phyloP scores from a whole-genome alignment of 2,329 filamentous ascomycete species.

The Xylaria multiplex region DNA sequence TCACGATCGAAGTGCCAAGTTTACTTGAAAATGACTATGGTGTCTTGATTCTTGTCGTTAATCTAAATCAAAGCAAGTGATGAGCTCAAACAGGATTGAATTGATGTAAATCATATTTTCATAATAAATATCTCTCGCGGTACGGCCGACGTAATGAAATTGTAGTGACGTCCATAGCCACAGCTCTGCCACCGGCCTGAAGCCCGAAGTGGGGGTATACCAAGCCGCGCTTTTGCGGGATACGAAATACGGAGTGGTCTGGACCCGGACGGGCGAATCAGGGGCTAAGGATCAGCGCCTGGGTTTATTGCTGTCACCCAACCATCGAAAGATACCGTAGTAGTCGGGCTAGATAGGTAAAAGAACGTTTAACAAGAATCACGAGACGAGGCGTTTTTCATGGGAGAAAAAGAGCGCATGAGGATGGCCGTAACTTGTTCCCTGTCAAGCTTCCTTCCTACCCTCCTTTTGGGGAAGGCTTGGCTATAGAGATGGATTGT shows the following conservation, averaged over 20 bases:
- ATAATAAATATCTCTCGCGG: no score
- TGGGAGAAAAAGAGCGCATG: neutral
- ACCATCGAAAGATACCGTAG: neutral
- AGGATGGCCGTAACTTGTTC: neutral
- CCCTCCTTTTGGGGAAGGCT: no score
- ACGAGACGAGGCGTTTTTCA: slow-evolving; percentile 1
- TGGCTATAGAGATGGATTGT: neutral
- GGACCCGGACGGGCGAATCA: slow-evolving; percentile 18
- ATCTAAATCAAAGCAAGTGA: no score
- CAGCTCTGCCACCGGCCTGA: neutral
- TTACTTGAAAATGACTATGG: no score
- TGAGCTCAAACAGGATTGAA: no score
- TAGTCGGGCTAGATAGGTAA: neutral
- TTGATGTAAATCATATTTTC: no score
- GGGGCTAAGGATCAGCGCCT: slow-evolving; percentile 2
- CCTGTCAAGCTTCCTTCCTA: neutral
- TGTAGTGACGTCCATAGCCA: neutral
- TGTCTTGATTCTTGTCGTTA: no score
- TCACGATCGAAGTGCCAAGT: no score
- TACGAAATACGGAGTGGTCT: slow-evolving; percentile 28
- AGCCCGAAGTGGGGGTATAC: slow-evolving; percentile 1
- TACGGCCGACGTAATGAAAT: neutral
- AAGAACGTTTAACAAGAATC: neutral
- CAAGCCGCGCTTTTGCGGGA: slow-evolving; percentile 3
- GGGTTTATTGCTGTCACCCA: neutral